Conservation (phyloP, 352 stramenopile genomes). For the Globisporangium carolinianum region DNA sequence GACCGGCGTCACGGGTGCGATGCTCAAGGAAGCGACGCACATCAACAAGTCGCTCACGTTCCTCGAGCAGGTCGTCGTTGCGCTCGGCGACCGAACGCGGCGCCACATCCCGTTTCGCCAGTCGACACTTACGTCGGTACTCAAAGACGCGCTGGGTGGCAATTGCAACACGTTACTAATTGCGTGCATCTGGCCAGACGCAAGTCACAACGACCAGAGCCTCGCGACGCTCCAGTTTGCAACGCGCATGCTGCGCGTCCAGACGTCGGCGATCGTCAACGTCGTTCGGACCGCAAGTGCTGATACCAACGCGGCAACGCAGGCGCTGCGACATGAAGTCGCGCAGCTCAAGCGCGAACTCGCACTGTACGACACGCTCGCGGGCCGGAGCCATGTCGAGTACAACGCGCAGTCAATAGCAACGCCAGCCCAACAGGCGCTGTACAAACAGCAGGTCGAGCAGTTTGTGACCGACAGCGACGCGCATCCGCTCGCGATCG, state of each 20-base stretch:
- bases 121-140: slow-evolving; percentile 90
- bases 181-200: slow-evolving; percentile 73
- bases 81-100: slow-evolving; percentile 83
- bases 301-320: slow-evolving; percentile 2
- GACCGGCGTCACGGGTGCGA: slow-evolving; percentile 45
- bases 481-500: slow-evolving; percentile 18
- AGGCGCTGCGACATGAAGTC: slow-evolving; percentile 30
- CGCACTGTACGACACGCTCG: slow-evolving; percentile 54
- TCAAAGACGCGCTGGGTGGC: slow-evolving; percentile 84
- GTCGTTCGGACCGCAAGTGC: slow-evolving; percentile 13
- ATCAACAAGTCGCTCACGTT: slow-evolving; percentile 73
- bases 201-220: slow-evolving; percentile 78
- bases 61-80: slow-evolving; percentile 85
- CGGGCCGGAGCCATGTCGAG: slow-evolving; percentile 25
- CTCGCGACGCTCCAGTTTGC: slow-evolving; percentile 91
- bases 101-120: slow-evolving; percentile 91
- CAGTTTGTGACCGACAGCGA: slow-evolving; percentile 30
- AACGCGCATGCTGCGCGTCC: slow-evolving; percentile 81
- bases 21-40: slow-evolving; percentile 43
- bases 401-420: slow-evolving; percentile 20
- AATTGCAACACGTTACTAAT: slow-evolving; percentile 83
- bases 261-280: slow-evolving; percentile 72
- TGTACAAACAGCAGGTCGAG: slow-evolving; percentile 19
- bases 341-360: slow-evolving; percentile 47
- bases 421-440: slow-evolving; percentile 9